phyloP scores from a whole-genome alignment of 306 rosid genomes.

The Crataegus laevigata region DNA sequence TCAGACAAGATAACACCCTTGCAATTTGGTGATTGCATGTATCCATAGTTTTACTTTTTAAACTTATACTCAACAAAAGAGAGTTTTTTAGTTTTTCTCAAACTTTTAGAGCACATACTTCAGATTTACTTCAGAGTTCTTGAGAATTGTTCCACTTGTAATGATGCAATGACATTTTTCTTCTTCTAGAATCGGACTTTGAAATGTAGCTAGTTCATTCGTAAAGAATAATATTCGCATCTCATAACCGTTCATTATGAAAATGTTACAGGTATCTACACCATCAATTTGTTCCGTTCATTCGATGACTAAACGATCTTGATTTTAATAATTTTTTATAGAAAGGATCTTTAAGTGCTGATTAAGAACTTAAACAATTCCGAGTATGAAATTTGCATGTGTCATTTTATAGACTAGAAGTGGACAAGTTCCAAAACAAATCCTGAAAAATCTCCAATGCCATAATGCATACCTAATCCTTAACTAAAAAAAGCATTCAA shows the following conservation, averaged over 20 bases:
- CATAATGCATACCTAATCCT: not conserved
- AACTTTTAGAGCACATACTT: not conserved
- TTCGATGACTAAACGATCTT: too few relatives aligned
- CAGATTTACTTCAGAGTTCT: not conserved
- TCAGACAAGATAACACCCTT: too few relatives aligned
- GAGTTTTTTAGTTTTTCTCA: not conserved
- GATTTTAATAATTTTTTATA: rapidly evolving
- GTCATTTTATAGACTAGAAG: not conserved
- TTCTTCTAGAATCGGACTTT: not conserved
- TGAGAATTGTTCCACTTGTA: not conserved
- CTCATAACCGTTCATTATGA: too few relatives aligned
- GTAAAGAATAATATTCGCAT: not conserved
- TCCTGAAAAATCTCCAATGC: not conserved
- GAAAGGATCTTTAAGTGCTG: too few relatives aligned
- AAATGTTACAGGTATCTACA: too few relatives aligned
- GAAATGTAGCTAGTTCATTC: not conserved
- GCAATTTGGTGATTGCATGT: too few relatives aligned
- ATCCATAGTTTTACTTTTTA: not conserved
- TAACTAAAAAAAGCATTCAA: not conserved
- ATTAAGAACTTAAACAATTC: too few relatives aligned
- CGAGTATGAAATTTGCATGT: not conserved
- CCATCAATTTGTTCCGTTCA: too few relatives aligned
- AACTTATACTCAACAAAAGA: not conserved
- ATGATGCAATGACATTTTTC: not conserved
- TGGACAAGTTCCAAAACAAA: not conserved